Percentiles rank a stretch among this genome's conserved stretches.
These are phyloP conservation scores for Novymonas esmeraldas DNA, from an alignment of 208 protist species.

Conservation along the genomic window DNA sequence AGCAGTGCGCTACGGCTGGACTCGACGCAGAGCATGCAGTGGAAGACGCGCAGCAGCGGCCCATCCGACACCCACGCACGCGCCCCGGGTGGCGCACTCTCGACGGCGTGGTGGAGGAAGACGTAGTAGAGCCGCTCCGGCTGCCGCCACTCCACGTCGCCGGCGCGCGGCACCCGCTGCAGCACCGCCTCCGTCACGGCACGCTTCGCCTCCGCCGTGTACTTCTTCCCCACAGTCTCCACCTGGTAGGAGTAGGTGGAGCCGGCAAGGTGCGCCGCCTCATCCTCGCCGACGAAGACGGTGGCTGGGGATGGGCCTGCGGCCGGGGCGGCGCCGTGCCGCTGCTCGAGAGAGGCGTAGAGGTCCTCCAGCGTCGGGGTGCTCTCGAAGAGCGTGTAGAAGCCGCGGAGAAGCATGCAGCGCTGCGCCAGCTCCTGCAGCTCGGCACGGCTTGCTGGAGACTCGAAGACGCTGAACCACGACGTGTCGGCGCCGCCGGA, in stretches of 20 bases:
- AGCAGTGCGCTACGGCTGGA: slow-evolving; percentile 55
- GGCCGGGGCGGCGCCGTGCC: slow-evolving; percentile 1
- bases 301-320: background rate
- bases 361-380: slow-evolving; percentile 52
- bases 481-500: slow-evolving; percentile 20
- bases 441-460: slow-evolving; percentile 9
- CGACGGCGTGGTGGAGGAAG: slow-evolving; percentile 61
- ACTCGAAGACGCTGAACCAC: slow-evolving; percentile 52
- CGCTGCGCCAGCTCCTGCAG: slow-evolving; percentile 35
- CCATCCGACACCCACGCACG: slow-evolving; percentile 39
- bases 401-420: slow-evolving; percentile 50
- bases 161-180: slow-evolving; percentile 13
- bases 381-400: slow-evolving; percentile 57
- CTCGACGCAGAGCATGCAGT: slow-evolving; percentile 37
- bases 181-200: slow-evolving; percentile 43
- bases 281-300: slow-evolving; percentile 37
- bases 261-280: slow-evolving; percentile 22
- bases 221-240: slow-evolving; percentile 78
- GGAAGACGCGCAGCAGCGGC: slow-evolving; percentile 53
- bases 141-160: slow-evolving; percentile 26
- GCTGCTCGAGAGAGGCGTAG: slow-evolving; percentile 25
- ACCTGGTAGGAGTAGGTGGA: slow-evolving; percentile 58
- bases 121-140: slow-evolving; percentile 45
- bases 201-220: slow-evolving; percentile 52
- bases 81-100: slow-evolving; percentile 43